These are phyloP conservation scores for Suhomyces sp. DNA, from an alignment of 805 yeast genomes.

Conservation along the genomic window DNA sequence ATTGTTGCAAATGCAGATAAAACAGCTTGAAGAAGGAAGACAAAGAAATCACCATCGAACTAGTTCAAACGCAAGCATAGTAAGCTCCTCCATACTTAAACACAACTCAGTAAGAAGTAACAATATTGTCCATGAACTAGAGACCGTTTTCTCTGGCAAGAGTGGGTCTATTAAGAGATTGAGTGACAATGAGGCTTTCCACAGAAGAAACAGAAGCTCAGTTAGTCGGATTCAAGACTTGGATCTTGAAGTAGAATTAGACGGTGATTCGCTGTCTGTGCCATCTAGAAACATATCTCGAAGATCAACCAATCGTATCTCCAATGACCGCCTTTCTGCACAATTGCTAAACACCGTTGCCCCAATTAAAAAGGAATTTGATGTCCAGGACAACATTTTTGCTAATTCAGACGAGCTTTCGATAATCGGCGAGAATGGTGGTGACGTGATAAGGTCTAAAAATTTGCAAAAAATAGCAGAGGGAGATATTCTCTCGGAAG, in stretches of 20 bases:
- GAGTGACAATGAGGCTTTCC: background rate
- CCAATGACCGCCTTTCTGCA: background rate
- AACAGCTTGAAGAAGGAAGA: constrained; percentile 18
- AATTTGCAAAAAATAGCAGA: background rate
- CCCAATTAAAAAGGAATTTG: background rate
- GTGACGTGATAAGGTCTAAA: background rate
- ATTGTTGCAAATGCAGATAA: constrained; percentile 21
- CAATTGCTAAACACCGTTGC: background rate
- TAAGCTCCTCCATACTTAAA: constrained; percentile 1
- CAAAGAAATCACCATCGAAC: background rate
- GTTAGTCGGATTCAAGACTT: background rate
- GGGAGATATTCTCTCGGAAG: background rate
- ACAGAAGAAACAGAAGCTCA: background rate
- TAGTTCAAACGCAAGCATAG: background rate
- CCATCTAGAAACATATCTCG: background rate
- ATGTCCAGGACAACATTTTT: constrained; percentile 1
- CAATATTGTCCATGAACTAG: constrained; percentile 10
- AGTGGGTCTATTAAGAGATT: background rate
- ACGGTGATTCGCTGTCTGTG: background rate
- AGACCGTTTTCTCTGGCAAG: constrained; percentile 7
- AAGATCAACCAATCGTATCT: background rate
- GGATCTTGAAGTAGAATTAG: background rate
- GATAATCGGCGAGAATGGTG: constrained; percentile 5
- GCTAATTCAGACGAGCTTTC: constrained; percentile 10
- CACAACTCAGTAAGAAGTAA: background rate